Evolutionary conservation across 176 grass and related monocot species (phyloP).

Genomic region (Triticum timopheevii): DNA sequence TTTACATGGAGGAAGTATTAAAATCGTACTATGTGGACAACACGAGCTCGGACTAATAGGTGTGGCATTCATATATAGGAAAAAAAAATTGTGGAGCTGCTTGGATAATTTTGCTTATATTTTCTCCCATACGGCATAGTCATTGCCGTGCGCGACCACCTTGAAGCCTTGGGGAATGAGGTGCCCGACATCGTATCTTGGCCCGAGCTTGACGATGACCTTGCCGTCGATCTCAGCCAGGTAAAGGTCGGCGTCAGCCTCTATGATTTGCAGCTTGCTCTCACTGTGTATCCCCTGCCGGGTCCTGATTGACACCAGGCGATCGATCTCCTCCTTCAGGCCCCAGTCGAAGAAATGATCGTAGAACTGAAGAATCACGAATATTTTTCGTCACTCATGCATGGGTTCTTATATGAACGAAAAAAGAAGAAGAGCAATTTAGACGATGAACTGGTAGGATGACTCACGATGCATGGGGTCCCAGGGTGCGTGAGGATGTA

Average conservation of each 20-base stretch:
- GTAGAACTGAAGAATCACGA: conserved; percentile 50
- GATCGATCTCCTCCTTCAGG: conserved; percentile 55
- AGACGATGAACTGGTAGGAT: background rate
- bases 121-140: background rate
- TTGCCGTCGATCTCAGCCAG: conserved; percentile 67
- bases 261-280: conserved; percentile 61
- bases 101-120: background rate
- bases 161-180: conserved; percentile 36
- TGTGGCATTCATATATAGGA: background rate
- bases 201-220: conserved; percentile 55
- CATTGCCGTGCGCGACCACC: background rate
- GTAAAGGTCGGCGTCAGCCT: conserved; percentile 63
- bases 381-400: background rate
- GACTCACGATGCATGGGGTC: conserved; percentile 78
- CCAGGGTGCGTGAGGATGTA: conserved; percentile 92
- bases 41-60: too few species aligned
- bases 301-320: conserved; percentile 53
- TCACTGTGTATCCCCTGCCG: conserved; percentile 39
- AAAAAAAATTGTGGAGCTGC: background rate
- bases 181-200: conserved; percentile 34
- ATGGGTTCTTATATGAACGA: background rate
- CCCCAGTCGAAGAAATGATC: conserved; percentile 79
- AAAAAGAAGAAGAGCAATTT: background rate
- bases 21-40: background rate
- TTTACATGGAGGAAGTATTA: too few species aligned